Base-by-base conservation (phyloP, 2,329 filamentous ascomycete species). In the Chaetomiaceae sp. region DNA sequence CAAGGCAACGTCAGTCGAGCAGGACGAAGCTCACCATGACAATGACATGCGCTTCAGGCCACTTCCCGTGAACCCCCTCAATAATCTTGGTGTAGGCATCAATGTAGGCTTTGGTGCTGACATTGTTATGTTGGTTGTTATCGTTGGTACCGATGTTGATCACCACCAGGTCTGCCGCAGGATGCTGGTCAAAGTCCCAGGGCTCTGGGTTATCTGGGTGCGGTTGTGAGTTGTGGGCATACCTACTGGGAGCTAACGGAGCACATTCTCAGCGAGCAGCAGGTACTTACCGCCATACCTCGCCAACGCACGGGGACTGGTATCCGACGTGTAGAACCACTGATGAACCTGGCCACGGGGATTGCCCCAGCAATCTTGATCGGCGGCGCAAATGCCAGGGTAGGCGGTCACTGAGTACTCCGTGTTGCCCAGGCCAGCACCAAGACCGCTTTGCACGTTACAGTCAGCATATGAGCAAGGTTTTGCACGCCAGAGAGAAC, bases 361-460 rank as follows among this genome's bases (percentile, higher is more conserved):
- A 34, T 72, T 72, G 4, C 74, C 75, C 64, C 72, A 81, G 61
- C 77, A 82, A 39, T 73, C 56, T 45, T 75, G 68, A 53, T 81
- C 76, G 14, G 69, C 65, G 2, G 77, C 65, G 53, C 77, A 81
- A 39, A 79, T 78, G 4, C 77, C 78, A 0, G 78, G 76, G 48
- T 77, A 79, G 0, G 74, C 75, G 1, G 75, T 79, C 34, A 82
- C 70, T 15, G 69, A 71, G 56, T 75, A 80, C 54, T 83, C 78
- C 3, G 74, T 75, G 34, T 77, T 69, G 3, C 78, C 79, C 1
- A 83, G 60, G 0, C 78, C 78, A 5, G 72, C 73, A 2, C 70
- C 73, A 14, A 79, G 69, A 14, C 72, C 71, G 60, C 55, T 57
- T 38, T 11, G 10, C 27, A 12, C 5, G n/a, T 17, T 18, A 19